Evolutionary conservation across 306 rosid species (phyloP).

Genomic region (Gastrolobium bilobum): DNA sequence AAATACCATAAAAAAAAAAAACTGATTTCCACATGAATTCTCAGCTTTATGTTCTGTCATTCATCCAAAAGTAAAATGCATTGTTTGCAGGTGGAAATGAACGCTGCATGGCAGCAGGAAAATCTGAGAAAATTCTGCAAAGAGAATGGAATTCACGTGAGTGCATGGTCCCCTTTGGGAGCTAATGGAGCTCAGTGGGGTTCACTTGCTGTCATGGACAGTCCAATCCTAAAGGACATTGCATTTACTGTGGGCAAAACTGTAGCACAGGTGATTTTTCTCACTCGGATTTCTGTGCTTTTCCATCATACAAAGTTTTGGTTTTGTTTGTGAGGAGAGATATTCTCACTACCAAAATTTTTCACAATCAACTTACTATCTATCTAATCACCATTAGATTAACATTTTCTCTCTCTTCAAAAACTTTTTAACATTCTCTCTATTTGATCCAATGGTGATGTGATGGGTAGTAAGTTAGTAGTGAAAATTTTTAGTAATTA

Average conservation of each 20-base stretch:
- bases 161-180: slow-evolving; percentile 63
- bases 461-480: no score
- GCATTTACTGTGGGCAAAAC: slow-evolving; percentile 27
- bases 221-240: slow-evolving; percentile 52
- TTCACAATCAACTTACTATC: no score
- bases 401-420: no score
- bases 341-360: no score
- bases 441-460: no score
- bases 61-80: background rate
- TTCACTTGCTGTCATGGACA: slow-evolving; percentile 55
- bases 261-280: slow-evolving; percentile 45
- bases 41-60: background rate
- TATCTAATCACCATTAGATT: no score
- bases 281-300: background rate
- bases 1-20: background rate
- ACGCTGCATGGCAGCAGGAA: slow-evolving; percentile 56
- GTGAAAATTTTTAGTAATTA: no score
- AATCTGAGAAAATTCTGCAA: slow-evolving; percentile 49
- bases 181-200: slow-evolving; percentile 58
- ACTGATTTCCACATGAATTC: background rate
- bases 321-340: no score
- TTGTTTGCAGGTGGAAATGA: slow-evolving; percentile 56
- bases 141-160: slow-evolving; percentile 54
- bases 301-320: background rate
- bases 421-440: no score